Evolutionary conservation across 2,329 filamentous ascomycete species (phyloP), one percentile per base, ranked within the genome.

Genomic region (Colletotrichum incanum): DNA sequence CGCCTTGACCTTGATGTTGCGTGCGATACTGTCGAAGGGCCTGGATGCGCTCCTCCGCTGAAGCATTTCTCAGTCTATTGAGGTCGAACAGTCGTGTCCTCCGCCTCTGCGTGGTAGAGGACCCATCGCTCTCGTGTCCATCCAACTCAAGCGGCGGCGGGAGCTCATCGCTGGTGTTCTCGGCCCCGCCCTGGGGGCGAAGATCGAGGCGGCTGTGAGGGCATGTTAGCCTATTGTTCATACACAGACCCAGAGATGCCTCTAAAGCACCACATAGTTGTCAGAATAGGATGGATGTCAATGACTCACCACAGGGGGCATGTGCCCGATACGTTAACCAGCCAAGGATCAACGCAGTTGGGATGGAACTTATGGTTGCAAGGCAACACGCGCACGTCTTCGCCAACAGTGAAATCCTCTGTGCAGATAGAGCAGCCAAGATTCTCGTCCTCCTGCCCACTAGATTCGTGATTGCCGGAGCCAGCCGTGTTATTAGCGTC

Each of bases 331-430:
- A 93, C 88, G 68, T 93, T 92, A 72, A 93, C 83, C 54, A 93
- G 83, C 91, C 91, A 93, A 5, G 91, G 91, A 76, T 93, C 91
- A 68, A 93, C 87, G 76, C 91, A 93, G 56, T 85, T 84, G 0
- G 91, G 91, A 76, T 93, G 91, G 76, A 90, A 93, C 74, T 91
- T 90, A 79, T 93, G 91, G 68, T 89, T 82, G 78, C 91, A 93
- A 45, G 91, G 91, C 50, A 93, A 81, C 1, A 93, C 90, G 55
- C 91, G 86, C 64, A 93, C 89, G 76, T 93, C 90, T 76, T 93
- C 89, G 18, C 91, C 91, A 23, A 90, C 85, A 3, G 79, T 86
- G 76, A 93, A 93, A 76, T 93, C 91, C 74, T 93, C 91, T 2
- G 91, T 92, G 77, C 91, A 93, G 70, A 93, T 93, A 1, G 91